Percentiles rank a stretch among this genome's conserved stretches.
Conservation (phyloP, 1,284 basidiomycete species). For the Cryptococcus sp. region DNA sequence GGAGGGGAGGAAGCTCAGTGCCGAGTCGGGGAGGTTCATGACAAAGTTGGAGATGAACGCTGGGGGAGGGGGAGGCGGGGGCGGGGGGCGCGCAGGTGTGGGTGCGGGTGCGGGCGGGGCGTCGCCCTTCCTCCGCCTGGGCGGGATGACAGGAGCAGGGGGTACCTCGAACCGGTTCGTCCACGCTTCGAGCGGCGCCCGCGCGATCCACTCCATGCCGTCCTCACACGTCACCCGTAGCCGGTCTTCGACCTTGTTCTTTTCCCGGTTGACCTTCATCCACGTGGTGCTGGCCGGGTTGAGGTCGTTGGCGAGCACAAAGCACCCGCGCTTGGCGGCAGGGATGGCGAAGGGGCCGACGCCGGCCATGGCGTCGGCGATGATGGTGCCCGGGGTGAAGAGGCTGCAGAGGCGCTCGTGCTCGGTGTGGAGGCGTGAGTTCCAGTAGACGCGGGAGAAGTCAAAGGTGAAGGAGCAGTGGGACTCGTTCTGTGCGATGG, state of each 20-base stretch:
- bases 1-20: constrained; percentile 84
- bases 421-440: constrained; percentile 87
- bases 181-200: constrained; percentile 57
- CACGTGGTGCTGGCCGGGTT: constrained; percentile 85
- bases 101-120: background rate
- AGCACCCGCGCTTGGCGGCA: constrained; percentile 82
- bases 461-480: constrained; percentile 89
- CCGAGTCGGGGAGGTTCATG: constrained; percentile 95
- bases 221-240: constrained; percentile 74
- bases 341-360: constrained; percentile 96
- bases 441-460: constrained; percentile 96
- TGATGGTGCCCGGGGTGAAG: constrained; percentile 64
- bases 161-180: constrained; percentile 60
- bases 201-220: constrained; percentile 76
- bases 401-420: constrained; percentile 77
- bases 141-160: background rate
- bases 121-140: background rate
- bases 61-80: constrained; percentile 14
- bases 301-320: constrained; percentile 87
- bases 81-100: background rate
- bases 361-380: constrained; percentile 94
- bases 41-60: constrained; percentile 78
- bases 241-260: constrained; percentile 67
- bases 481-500: constrained; percentile 62
- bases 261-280: constrained; percentile 65